Evolutionary conservation across 495 filamentous ascomycete genomes (phyloP).

Genomic region (Annulohypoxylon maeteangense): DNA sequence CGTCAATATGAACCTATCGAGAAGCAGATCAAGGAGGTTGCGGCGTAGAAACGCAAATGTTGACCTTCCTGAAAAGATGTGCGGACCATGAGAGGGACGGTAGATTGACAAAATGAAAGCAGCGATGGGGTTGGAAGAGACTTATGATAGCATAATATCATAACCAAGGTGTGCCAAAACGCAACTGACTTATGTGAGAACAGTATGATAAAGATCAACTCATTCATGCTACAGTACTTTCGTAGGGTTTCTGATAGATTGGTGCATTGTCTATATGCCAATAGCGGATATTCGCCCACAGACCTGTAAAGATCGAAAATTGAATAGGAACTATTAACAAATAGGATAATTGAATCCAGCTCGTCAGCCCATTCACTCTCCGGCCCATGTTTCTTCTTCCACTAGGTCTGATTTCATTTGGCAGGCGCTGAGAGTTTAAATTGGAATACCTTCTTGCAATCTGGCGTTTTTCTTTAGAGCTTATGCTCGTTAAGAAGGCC

Average conservation of each 20-base stretch:
- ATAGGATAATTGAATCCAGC: neutral
- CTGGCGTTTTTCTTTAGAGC: too few relatives aligned
- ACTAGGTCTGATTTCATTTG: too few relatives aligned
- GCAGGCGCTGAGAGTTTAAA: too few relatives aligned
- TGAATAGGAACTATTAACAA: conserved; percentile 1
- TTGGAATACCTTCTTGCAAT: too few relatives aligned
- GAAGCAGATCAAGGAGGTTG: conserved; percentile 1
- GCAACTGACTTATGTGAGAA: neutral
- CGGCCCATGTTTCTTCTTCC: conserved; percentile 7
- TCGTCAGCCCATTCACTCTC: neutral
- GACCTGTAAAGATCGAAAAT: neutral
- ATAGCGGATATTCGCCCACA: neutral
- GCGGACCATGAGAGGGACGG: neutral
- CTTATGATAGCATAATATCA: neutral
- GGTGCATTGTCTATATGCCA: conserved; percentile 1
- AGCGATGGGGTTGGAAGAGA: neutral
- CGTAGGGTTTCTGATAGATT: conserved; percentile 1
- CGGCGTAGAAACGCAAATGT: conserved; percentile 5
- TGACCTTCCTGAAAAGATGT: neutral
- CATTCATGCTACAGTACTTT: neutral
- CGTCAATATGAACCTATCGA: conserved; percentile 24
- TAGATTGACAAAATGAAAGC: neutral
- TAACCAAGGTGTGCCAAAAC: neutral
- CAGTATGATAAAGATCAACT: neutral
- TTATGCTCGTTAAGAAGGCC: too few relatives aligned